Evolutionary conservation across 495 filamentous ascomycete species (phyloP).

Genomic region (Penicillium maclennaniae): DNA sequence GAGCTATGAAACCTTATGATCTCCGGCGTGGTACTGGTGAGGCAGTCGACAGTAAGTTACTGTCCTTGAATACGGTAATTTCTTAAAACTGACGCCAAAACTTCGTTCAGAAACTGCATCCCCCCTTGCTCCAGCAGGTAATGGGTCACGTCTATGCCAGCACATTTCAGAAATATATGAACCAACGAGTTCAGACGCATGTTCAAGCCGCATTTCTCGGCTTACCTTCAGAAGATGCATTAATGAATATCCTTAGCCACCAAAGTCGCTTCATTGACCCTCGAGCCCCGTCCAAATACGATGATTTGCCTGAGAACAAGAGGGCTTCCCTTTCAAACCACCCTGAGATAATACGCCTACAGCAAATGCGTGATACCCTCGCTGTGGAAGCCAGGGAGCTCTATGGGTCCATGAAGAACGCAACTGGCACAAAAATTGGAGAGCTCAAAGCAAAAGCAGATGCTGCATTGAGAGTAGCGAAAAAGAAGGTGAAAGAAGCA

Average conservation of each 20-base stretch:
- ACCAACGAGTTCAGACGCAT: not conserved
- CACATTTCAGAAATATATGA: constrained; percentile 4
- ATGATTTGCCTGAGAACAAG: not conserved
- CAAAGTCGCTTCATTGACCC: constrained; percentile 1
- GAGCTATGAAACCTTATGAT: constrained; percentile 3
- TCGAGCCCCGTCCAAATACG: constrained; percentile 1
- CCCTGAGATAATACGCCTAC: not conserved
- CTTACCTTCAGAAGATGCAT: not conserved
- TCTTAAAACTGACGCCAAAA: not conserved
- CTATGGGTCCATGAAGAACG: not conserved
- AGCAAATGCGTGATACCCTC: constrained; percentile 1
- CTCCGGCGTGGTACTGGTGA: constrained; percentile 4
- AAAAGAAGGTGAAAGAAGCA: constrained; percentile 1
- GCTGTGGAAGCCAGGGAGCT: not conserved
- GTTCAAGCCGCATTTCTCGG: not conserved
- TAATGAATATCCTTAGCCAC: constrained; percentile 1
- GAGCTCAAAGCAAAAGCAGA: constrained; percentile 2
- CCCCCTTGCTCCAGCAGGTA: constrained; percentile 2
- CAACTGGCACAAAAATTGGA: not conserved
- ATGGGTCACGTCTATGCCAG: constrained; percentile 2
- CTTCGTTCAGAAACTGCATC: constrained; percentile 4
- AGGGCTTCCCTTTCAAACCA: not conserved
- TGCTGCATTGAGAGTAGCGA: not conserved
- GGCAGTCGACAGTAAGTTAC: not conserved
- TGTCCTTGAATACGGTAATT: not conserved